These are phyloP conservation scores for Penicillium riverlandense DNA, from an alignment of 495 filamentous ascomycete species.

Conservation along the genomic window DNA sequence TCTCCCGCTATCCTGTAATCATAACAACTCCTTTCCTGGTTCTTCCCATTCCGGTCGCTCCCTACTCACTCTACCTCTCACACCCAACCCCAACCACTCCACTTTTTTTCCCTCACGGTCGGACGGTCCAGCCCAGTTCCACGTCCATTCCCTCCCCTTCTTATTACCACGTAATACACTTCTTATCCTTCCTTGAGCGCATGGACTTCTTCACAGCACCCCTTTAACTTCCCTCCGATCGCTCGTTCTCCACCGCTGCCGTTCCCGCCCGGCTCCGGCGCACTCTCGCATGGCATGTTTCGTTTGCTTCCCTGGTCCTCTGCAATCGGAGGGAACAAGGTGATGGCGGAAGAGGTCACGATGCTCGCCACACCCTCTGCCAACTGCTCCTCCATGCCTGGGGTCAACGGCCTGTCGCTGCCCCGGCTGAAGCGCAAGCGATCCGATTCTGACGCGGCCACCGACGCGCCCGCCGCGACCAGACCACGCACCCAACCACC, in stretches of 20 bases:
- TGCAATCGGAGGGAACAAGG: constrained; percentile 48
- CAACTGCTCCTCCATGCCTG: constrained; percentile 25
- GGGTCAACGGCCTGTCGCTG: constrained; percentile 31
- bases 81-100: neutral
- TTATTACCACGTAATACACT: neutral
- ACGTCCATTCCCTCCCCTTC: constrained; percentile 19
- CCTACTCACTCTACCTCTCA: neutral
- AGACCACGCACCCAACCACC: constrained; percentile 26
- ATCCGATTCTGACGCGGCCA: constrained; percentile 24
- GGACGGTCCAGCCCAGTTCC: constrained; percentile 11
- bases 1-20: neutral
- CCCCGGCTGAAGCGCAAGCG: constrained; percentile 53
- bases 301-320: constrained; percentile 48
- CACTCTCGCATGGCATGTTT: constrained; percentile 52
- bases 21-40: too few relatives aligned
- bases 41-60: neutral
- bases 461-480: constrained; percentile 25
- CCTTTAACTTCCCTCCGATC: constrained; percentile 9
- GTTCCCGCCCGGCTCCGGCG: constrained; percentile 6
- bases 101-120: constrained; percentile 16
- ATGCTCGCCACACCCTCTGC: constrained; percentile 27
- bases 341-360: constrained; percentile 41
- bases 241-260: constrained; percentile 3
- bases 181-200: constrained; percentile 11
- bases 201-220: constrained; percentile 17